phyloP scores from a whole-genome alignment of 2,329 filamentous ascomycete genomes.

The Phaeomoniella chlamydospora region DNA sequence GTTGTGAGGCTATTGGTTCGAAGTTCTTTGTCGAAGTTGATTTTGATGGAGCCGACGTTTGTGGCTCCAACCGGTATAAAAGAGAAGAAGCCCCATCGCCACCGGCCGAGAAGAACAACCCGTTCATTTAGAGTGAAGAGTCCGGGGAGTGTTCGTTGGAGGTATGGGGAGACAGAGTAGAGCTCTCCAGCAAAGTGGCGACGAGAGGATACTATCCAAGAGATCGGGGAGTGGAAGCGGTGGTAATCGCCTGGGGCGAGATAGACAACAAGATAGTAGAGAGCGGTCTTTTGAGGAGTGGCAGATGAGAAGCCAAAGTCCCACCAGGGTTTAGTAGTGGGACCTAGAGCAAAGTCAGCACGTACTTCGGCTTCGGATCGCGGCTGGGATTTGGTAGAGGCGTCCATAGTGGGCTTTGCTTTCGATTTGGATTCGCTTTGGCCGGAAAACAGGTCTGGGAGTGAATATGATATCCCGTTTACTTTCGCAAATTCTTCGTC shows the following conservation, averaged over 20 bases:
- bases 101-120: constrained; percentile 81
- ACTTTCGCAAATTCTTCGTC: constrained; percentile 89
- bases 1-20: constrained; percentile 84
- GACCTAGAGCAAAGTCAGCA: constrained; percentile 65
- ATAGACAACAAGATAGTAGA: constrained; percentile 94
- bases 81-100: constrained; percentile 95
- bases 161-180: constrained; percentile 86
- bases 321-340: constrained; percentile 41
- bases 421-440: constrained; percentile 29
- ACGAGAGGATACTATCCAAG: constrained; percentile 87
- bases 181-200: constrained; percentile 97
- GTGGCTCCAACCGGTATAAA: constrained; percentile 93
- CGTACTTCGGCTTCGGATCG: constrained; percentile 71
- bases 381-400: constrained; percentile 52
- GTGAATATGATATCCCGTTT: constrained; percentile 90
- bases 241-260: constrained; percentile 96
- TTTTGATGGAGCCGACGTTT: constrained; percentile 89
- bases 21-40: constrained; percentile 93
- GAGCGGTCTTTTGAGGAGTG: constrained; percentile 36
- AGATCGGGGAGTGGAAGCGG: constrained; percentile 87
- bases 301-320: constrained; percentile 18
- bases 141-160: constrained; percentile 81
- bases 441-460: constrained; percentile 80
- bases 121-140: constrained; percentile 95
- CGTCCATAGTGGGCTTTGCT: constrained; percentile 46